Evolutionary conservation across 2,329 filamentous ascomycete genomes (phyloP), one percentile per base, ranked within the genome.

Genomic region (Botryotinia globosa): DNA sequence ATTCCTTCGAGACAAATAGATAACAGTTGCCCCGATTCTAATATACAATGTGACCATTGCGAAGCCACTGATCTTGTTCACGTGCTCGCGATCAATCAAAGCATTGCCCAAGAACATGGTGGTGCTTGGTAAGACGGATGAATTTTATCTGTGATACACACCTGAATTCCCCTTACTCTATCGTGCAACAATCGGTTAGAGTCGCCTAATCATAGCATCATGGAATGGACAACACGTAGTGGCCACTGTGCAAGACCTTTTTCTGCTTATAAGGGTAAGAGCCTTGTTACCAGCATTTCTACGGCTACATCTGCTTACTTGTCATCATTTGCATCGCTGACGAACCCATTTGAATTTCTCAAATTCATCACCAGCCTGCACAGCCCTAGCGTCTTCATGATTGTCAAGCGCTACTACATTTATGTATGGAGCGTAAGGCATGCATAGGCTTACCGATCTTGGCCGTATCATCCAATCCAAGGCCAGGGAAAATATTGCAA

Each of bases 361-460:
- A 61, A 20, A 6, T 61, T 61, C 34, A 10, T 61, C 20, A 5
- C 29, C 5, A 64, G n/a, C 29, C 34, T 64, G 4, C 25, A 29
- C 4, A 64, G n/a, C 37, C 25, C 39, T 44, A 37, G 39, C n/a
- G 8, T 44, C 8, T 44, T 64, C 25, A 25, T 16, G 16, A n/a
- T 64, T 16, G n/a, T n/a, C 29, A 39, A 37, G 37, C n/a, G 37
- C 37, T 29, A 25, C 42, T 39, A n/a, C 25, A 44, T 64, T 39
- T 18, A n/a, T 42, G 16, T 64, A 75, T 72, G 76, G 76, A 72
- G 77, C 73, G 81, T 81, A 4, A 74, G 79, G 14, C 74, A 80
- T 34, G 77, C 76, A n/a, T 76, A 81, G 70, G 76, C 81, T 29
- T 39, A 72, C 77, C 29, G 81, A 81, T 72, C 10, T 82, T 58